A percentile compares a stretch with the other conserved stretches of the same genome.
These are phyloP conservation scores for Colletotrichum shisoi DNA, from an alignment of 2,329 filamentous ascomycete genomes.

Conservation along the genomic window DNA sequence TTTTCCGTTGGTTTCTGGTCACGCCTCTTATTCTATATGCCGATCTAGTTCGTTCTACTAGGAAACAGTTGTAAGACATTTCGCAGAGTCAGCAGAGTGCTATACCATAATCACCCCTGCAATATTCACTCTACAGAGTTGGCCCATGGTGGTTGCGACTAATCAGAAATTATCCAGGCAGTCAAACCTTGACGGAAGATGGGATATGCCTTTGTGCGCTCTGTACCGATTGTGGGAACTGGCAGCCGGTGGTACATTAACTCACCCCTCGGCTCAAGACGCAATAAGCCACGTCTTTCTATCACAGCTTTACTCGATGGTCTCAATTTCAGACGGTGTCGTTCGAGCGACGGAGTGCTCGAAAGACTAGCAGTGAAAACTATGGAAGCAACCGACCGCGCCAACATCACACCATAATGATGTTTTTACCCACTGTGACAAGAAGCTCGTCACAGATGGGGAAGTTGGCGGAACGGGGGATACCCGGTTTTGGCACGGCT, in stretches of 20 bases:
- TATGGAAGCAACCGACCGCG: background rate
- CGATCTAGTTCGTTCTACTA: constrained; percentile 1
- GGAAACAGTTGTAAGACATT: background rate
- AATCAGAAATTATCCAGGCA: background rate
- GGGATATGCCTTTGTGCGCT: background rate
- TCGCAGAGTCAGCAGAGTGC: background rate
- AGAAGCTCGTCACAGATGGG: constrained; percentile 31
- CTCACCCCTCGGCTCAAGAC: constrained; percentile 9
- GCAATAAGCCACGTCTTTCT: constrained; percentile 4
- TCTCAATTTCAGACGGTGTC: constrained; percentile 15
- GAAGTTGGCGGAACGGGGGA: constrained; percentile 18
- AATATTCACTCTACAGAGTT: background rate
- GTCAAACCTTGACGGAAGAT: background rate
- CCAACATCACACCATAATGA: background rate
- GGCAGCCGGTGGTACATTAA: constrained; percentile 5
- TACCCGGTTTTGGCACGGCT: constrained; percentile 27
- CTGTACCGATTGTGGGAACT: background rate
- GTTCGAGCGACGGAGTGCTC: background rate
- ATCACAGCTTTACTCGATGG: background rate
- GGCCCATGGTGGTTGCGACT: background rate
- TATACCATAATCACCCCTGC: constrained; percentile 1
- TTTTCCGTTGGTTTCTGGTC: background rate
- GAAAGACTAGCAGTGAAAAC: background rate
- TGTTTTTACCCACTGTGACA: constrained; percentile 13
- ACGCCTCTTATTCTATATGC: background rate